phyloP scores from a whole-genome alignment of 768 basidiomycete genomes.

The Suillus subluteus region DNA sequence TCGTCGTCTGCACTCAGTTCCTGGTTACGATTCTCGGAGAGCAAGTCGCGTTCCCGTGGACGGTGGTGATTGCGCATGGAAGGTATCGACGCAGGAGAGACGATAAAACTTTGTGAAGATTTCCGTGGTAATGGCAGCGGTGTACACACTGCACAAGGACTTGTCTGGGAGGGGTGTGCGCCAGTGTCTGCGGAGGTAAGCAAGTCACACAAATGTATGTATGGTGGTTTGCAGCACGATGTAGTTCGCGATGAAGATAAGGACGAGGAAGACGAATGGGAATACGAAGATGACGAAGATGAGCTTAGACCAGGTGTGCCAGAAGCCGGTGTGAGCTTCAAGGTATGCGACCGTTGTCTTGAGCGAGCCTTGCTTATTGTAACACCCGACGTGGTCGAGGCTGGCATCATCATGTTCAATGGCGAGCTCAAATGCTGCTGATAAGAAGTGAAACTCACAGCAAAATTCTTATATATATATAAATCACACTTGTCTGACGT shows the following conservation, averaged over 20 bases:
- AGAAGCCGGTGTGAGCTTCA: conserved; percentile 11
- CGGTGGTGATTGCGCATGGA: conserved; percentile 10
- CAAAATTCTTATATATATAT: not conserved
- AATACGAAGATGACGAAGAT: not conserved
- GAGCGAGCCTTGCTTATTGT: conserved; percentile 10
- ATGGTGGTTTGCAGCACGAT: conserved; percentile 7
- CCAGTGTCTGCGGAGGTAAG: conserved; percentile 11
- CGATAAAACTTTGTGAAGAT: not conserved
- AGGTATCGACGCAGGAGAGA: not conserved
- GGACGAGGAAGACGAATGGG: not conserved
- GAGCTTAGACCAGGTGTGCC: conserved; percentile 2
- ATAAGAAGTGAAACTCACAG: conserved; percentile 9
- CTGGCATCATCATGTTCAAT: not conserved
- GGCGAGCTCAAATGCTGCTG: not conserved
- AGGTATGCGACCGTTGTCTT: conserved; percentile 11
- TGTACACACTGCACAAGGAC: not conserved
- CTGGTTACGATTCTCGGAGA: conserved; percentile 4
- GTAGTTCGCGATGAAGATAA: conserved; percentile 1
- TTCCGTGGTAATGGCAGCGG: conserved; percentile 2
- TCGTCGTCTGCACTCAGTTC: conserved; percentile 7
- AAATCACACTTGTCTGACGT: not conserved
- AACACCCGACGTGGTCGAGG: not conserved
- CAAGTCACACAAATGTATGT: conserved; percentile 10
- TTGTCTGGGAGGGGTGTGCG: not conserved
- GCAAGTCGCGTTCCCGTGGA: conserved; percentile 12